A percentile compares a stretch with the other conserved stretches of the same genome.
Evolutionary conservation across 2,329 filamentous ascomycete species (phyloP).

Genomic region (Colletotrichum nymphaeae): DNA sequence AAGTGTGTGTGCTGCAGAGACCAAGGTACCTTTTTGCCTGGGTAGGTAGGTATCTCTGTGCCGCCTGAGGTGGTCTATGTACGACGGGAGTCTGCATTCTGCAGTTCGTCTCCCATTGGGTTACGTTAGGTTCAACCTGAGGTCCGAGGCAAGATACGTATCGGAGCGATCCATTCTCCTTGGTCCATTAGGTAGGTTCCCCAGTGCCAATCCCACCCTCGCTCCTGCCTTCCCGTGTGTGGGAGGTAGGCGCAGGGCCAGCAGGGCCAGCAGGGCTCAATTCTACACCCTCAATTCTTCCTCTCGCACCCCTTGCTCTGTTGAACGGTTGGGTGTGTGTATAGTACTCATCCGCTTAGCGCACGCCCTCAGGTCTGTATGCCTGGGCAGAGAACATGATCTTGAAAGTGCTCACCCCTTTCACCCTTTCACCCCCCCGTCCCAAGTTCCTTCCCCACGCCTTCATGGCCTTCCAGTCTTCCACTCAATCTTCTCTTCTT

Average conservation of each 20-base stretch:
- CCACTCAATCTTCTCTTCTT: slow-evolving; percentile 15
- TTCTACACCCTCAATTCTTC: slow-evolving; percentile 10
- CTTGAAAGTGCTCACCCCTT: not conserved
- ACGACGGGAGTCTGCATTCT: not conserved
- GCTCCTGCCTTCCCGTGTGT: slow-evolving; percentile 23
- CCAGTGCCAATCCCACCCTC: slow-evolving; percentile 9
- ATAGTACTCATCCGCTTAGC: not conserved
- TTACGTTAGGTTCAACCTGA: not conserved
- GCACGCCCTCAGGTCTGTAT: not conserved
- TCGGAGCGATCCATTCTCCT: not conserved
- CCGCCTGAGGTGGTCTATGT: too few species aligned
- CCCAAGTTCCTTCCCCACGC: not conserved
- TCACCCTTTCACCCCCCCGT: not conserved
- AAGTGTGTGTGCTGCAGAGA: not conserved
- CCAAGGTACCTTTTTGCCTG: too few species aligned
- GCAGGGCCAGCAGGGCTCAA: slow-evolving; percentile 30
- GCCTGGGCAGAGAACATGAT: not conserved
- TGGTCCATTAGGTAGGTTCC: not conserved
- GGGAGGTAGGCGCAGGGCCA: slow-evolving; percentile 16
- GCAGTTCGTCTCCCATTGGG: not conserved
- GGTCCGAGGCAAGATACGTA: slow-evolving; percentile 10
- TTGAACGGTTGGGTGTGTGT: not conserved
- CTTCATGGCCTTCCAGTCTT: slow-evolving; percentile 14
- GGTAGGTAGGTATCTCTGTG: too few species aligned
- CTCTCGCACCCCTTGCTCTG: not conserved